Evolutionary conservation across 495 filamentous ascomycete genomes (phyloP).

Genomic region (Lasiosphaeris hirsuta): DNA sequence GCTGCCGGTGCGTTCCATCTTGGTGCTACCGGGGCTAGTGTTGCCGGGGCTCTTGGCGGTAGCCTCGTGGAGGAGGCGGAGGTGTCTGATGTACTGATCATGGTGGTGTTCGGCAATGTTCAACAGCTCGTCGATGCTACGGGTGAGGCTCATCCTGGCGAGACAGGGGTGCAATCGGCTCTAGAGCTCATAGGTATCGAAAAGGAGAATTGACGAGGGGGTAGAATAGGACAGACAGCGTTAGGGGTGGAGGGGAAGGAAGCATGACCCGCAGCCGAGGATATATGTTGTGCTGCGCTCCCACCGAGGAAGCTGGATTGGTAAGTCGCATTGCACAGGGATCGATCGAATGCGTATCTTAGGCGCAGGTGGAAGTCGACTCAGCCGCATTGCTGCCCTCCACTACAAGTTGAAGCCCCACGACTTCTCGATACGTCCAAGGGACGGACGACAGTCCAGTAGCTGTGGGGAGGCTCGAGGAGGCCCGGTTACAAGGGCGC

Average conservation of each 20-base stretch:
- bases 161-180: too few relatives aligned
- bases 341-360: not conserved
- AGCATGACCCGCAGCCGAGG: too few relatives aligned
- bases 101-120: conserved; percentile 33
- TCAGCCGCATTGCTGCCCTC: conserved; percentile 2
- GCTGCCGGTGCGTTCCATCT: conserved; percentile 12
- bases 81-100: conserved; percentile 34
- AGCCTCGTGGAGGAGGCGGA: conserved; percentile 32
- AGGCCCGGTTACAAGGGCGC: too few relatives aligned
- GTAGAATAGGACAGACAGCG: too few relatives aligned
- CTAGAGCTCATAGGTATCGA: too few relatives aligned
- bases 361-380: not conserved
- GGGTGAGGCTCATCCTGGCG: not conserved
- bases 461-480: too few relatives aligned
- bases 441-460: too few relatives aligned
- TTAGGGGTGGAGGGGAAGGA: too few relatives aligned
- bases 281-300: too few relatives aligned
- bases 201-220: not conserved
- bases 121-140: conserved; percentile 31
- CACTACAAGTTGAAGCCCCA: not conserved
- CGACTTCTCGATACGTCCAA: too few relatives aligned
- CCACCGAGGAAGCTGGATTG: too few relatives aligned
- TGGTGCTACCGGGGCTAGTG: not conserved
- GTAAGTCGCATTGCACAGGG: too few relatives aligned
- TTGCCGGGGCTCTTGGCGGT: conserved; percentile 9